Conservation (phyloP, 1,284 basidiomycete genomes). For the Fomes fomentarius region DNA sequence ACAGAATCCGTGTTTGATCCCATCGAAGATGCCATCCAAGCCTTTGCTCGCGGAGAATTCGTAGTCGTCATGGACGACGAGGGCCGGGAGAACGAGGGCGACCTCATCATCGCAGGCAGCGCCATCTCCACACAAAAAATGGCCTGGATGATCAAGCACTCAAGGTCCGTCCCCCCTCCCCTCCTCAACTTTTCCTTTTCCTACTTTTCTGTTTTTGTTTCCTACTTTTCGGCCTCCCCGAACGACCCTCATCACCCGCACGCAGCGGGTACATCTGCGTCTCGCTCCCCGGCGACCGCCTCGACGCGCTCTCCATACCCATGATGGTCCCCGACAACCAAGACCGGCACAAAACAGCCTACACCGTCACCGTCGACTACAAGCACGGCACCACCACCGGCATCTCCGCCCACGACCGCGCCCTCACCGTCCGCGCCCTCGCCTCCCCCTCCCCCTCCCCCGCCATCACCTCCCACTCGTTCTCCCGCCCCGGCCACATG, state of each 20-base stretch:
- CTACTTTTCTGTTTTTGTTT: background rate
- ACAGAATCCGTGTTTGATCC: constrained; percentile 57
- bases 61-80: constrained; percentile 97
- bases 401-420: constrained; percentile 95
- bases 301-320: constrained; percentile 84
- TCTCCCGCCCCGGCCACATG: constrained; percentile 94
- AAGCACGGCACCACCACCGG: constrained; percentile 93
- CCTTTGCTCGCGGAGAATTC: constrained; percentile 85
- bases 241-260: background rate
- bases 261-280: constrained; percentile 94
- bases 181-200: background rate
- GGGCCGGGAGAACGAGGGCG: constrained; percentile 92
- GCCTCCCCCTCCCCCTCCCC: constrained; percentile 69
- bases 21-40: constrained; percentile 80
- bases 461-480: constrained; percentile 65
- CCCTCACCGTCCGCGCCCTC: constrained; percentile 84
- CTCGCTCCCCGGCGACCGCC: constrained; percentile 76
- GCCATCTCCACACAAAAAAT: constrained; percentile 93
- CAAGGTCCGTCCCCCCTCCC: constrained; percentile 63
- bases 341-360: constrained; percentile 93
- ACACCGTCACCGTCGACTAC: constrained; percentile 97
- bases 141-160: constrained; percentile 99
- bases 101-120: constrained; percentile 85
- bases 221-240: background rate
- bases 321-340: constrained; percentile 95